Evolutionary conservation across 345 rosid species (phyloP), one percentile per base, ranked within the genome.

Genomic region (Populus nigra): DNA sequence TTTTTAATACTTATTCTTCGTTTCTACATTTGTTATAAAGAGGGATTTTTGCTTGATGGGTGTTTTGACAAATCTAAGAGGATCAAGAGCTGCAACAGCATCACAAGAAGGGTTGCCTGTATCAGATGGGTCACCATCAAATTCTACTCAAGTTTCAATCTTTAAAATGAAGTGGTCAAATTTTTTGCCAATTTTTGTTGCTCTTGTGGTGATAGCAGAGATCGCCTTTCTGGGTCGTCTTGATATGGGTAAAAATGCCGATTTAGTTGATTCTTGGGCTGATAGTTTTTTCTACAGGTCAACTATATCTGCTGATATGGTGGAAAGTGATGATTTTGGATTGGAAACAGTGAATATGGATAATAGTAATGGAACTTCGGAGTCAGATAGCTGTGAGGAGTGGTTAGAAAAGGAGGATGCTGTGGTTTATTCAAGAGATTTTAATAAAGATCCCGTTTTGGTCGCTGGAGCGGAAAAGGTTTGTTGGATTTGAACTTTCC

Each of bases 181-280:
- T 71, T 63, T 88, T 41, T 71, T 96, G 83, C 94, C 93, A 29
- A 55, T 91, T 73, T 86, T 91, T 67, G 94, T 96, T 65, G 86
- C 86, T 43, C 78, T 95, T 16, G 94, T 91, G 36, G 90, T 93
- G 62, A 69, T 90, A 49, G 91, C 88, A 11, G 98, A 93, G 89
- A 88, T 93, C 79, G 88, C 85, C 74, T 91, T 95, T 75, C 86
- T 95, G 87, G 91, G 96, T 88, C 91, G 91, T 41, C 91, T 95
- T 47, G 96, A 93, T 57, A 84, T 90, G 85, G 86, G 84, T 23
- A 90, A 90, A 74, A 90, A 88, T 74, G 89, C 85, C 13, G 90
- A 87, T 77, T 50, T 89, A 59, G 84, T 91, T 62, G 93, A 93
- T 84, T 88, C 96, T 12, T 88, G 89, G 91, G 89, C 94, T 47